Evolutionary conservation across 768 basidiomycete genomes (phyloP).

Genomic region (Amanita fuliginea): DNA sequence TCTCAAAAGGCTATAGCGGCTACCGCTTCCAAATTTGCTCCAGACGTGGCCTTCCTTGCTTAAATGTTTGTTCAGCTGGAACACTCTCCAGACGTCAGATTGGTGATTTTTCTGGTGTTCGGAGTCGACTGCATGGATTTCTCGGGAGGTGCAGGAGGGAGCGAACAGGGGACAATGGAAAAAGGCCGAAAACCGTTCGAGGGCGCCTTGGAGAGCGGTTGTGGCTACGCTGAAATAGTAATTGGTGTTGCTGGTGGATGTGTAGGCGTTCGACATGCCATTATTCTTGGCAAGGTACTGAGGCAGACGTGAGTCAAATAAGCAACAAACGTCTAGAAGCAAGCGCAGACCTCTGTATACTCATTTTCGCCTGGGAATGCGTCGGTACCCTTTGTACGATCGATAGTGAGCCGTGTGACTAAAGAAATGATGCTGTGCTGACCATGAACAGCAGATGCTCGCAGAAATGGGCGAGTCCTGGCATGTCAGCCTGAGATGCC

Average conservation of each 20-base stretch:
- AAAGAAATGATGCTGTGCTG: constrained; percentile 14
- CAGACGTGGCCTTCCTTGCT: constrained; percentile 73
- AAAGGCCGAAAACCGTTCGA: constrained; percentile 74
- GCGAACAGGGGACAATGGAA: constrained; percentile 91
- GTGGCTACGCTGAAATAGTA: constrained; percentile 71
- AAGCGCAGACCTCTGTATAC: constrained; percentile 61
- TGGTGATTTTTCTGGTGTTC: constrained; percentile 97
- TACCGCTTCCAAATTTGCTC: constrained; percentile 89
- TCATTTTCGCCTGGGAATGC: constrained; percentile 90
- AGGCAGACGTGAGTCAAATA: constrained; percentile 4
- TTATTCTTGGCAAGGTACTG: constrained; percentile 76
- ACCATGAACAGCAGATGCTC: constrained; percentile 97
- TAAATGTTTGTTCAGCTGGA: constrained; percentile 86
- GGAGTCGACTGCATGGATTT: constrained; percentile 92
- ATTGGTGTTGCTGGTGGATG: constrained; percentile 85
- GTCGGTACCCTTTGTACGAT: constrained; percentile 61
- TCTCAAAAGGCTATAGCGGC: constrained; percentile 58
- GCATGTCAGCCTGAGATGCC: constrained; percentile 63
- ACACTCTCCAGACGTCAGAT: constrained; percentile 85
- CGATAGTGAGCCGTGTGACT: constrained; percentile 2
- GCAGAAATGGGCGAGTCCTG: constrained; percentile 89
- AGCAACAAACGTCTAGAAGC: background rate
- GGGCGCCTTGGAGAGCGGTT: constrained; percentile 51
- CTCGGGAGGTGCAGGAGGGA: constrained; percentile 75
- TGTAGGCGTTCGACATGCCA: constrained; percentile 86